Conservation (phyloP, 768 basidiomycete species). For the Pulveroboletus sp. region DNA sequence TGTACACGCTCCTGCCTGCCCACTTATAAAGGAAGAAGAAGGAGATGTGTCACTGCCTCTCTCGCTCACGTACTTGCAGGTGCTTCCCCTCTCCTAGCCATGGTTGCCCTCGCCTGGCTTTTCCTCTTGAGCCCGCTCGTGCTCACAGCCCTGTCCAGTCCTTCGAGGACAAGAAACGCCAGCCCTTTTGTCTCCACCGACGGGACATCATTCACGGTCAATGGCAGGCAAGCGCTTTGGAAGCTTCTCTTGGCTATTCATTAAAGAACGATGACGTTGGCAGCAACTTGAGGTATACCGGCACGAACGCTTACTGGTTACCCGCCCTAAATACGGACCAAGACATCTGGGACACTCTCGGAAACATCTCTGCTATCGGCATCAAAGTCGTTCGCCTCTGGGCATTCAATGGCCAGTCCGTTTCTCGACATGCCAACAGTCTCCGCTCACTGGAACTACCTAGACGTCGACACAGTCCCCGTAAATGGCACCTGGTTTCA, state of each 20-base stretch:
- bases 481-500: slow-evolving; percentile 65
- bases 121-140: slow-evolving; percentile 32
- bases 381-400: slow-evolving; percentile 63
- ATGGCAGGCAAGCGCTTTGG: slow-evolving; percentile 44
- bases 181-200: slow-evolving; percentile 45
- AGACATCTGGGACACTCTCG: slow-evolving; percentile 58
- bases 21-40: too few relatives aligned
- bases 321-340: slow-evolving; percentile 47
- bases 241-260: not conserved
- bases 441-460: slow-evolving; percentile 8
- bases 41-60: too few relatives aligned
- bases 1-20: slow-evolving; percentile 1
- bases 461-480: slow-evolving; percentile 54
- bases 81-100: slow-evolving; percentile 26
- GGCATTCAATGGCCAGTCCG: slow-evolving; percentile 62
- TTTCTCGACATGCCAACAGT: not conserved
- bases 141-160: slow-evolving; percentile 2
- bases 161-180: slow-evolving; percentile 31
- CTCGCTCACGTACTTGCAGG: not conserved
- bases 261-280: slow-evolving; percentile 24
- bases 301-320: slow-evolving; percentile 72
- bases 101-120: slow-evolving; percentile 34
- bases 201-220: slow-evolving; percentile 48
- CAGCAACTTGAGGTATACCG: slow-evolving; percentile 42
- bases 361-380: slow-evolving; percentile 53